Base-by-base conservation (phyloP, 139 green algal genomes). In the Chlamydomonas asymmetrica region DNA sequence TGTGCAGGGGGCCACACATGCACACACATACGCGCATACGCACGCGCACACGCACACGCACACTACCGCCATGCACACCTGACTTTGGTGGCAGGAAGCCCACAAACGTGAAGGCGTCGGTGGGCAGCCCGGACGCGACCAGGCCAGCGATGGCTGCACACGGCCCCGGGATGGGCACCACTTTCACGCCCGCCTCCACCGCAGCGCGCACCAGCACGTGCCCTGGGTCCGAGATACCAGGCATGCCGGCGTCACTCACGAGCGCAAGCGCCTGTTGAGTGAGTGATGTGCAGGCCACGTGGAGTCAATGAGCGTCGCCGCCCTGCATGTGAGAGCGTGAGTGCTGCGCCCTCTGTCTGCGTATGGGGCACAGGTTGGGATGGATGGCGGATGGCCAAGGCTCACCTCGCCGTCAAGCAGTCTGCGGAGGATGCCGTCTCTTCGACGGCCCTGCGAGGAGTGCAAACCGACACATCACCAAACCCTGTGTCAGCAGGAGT, bases 141-240 rank as follows among this genome's bases (percentile, higher is more conserved):
- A 97, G 67, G 6, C 89, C 93, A 4, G 91, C 56, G 20, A 96
- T 54, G 27, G 87, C 80, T 10, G 95, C 94, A 54, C 85, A 94
- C 9, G 95, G 82, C 0, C 94, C 95, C 23, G 94, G 94, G 20
- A 98, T 65, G 0, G 69, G 76, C 23, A 80, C 40, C 56, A 87
- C 77, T 10, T 7, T 43, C 29, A 83, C 59, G 31, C 80, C 82
- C 37, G 85, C 85, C 22, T 66, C 74, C 31, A 82, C 78, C 25
- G 81, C 85, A 20, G 79, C 87, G 0, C 80, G 74, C 27, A 97
- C 87, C 3, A 98, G 66, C 27, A 70, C 37, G 8, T 61, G 66
- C 0, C 96, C 96, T n/a, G 96, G 95, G 82, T 99, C 96, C 63
- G 74, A 92, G 45, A 99, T 91, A 43, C 76, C 78, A 7, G 93